Evolutionary conservation across 805 yeast genomes (phyloP).

Genomic region (Candida morakotiae): DNA sequence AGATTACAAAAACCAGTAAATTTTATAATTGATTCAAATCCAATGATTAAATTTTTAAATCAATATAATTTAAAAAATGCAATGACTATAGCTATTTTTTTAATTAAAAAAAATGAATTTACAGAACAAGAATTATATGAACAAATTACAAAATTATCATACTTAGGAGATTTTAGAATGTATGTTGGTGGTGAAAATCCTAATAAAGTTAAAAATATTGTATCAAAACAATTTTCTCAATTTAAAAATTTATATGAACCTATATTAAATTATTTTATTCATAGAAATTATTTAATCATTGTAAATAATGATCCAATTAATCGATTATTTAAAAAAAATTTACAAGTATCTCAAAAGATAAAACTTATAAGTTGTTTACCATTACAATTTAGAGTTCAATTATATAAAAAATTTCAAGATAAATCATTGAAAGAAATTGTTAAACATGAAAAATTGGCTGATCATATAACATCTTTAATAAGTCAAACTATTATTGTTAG

Average conservation of each 20-base stretch:
- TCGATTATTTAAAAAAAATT: constrained; percentile 11
- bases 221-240: constrained; percentile 62
- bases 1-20: constrained; percentile 92
- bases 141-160: constrained; percentile 75
- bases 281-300: constrained; percentile 15
- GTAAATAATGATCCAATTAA: constrained; percentile 11
- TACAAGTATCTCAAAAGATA: constrained; percentile 10
- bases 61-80: constrained; percentile 79
- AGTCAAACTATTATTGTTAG: constrained; percentile 55
- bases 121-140: constrained; percentile 66
- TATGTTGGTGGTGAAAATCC: constrained; percentile 89
- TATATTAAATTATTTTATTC: constrained; percentile 25
- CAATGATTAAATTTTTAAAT: constrained; percentile 60
- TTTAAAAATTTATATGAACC: constrained; percentile 79
- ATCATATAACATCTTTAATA: constrained; percentile 16
- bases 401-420: constrained; percentile 30
- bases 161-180: constrained; percentile 88
- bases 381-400: constrained; percentile 37
- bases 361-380: constrained; percentile 47
- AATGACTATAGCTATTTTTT: constrained; percentile 59
- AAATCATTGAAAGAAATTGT: constrained; percentile 36
- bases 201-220: constrained; percentile 80
- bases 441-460: constrained; percentile 27
- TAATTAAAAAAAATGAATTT: constrained; percentile 41
- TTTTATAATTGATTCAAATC: constrained; percentile 53